phyloP scores from a whole-genome alignment of 2,329 filamentous ascomycete species.

The Geosmithia putterillii region DNA sequence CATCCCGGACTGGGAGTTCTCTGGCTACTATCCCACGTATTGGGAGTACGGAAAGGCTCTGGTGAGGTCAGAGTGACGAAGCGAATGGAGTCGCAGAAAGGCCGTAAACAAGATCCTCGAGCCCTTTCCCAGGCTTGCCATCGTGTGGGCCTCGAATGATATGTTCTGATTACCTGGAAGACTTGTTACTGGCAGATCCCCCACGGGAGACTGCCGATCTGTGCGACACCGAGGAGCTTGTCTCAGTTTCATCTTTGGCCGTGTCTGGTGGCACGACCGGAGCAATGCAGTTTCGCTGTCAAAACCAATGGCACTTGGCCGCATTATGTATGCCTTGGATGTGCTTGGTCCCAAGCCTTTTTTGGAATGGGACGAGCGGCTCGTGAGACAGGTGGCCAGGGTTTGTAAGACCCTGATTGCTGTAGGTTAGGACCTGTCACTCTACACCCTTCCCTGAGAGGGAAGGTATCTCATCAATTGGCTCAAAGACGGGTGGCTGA shows the following conservation, averaged over 20 bases:
- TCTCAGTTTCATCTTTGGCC: not conserved
- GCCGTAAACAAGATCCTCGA: not conserved
- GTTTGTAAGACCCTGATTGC: too few relatives aligned
- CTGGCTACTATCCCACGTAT: too few relatives aligned
- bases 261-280: too few relatives aligned
- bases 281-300: too few relatives aligned
- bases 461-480: not conserved
- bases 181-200: not conserved
- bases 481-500: not conserved
- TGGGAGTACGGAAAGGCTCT: too few relatives aligned
- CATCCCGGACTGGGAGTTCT: too few relatives aligned
- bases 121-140: not conserved
- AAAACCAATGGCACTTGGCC: not conserved
- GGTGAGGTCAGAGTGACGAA: too few relatives aligned
- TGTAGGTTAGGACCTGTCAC: not conserved
- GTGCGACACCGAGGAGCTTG: not conserved
- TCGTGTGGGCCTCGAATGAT: not conserved
- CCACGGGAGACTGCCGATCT: not conserved
- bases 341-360: not conserved
- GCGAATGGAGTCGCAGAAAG: not conserved
- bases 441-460: not conserved
- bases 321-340: not conserved
- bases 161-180: not conserved
- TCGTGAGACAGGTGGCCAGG: not conserved
- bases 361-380: not conserved